These are phyloP conservation scores for Daldinia decipiens DNA, from an alignment of 495 filamentous ascomycete species.

Conservation along the genomic window DNA sequence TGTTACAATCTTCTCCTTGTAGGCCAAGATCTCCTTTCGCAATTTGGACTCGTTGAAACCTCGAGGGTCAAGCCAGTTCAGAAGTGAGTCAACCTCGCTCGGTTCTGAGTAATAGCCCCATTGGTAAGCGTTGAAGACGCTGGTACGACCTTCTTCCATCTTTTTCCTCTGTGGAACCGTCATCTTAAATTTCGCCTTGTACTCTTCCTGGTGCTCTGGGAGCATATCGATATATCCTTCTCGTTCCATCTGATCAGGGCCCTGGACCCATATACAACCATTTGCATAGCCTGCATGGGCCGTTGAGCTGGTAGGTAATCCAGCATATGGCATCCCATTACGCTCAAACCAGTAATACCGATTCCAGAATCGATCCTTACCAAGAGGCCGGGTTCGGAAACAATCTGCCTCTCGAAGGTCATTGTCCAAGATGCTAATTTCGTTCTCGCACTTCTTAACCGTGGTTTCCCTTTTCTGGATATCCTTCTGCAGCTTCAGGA, in stretches of 20 bases:
- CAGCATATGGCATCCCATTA: slow-evolving; percentile 96
- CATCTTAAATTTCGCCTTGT: slow-evolving; percentile 73
- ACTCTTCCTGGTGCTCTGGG: slow-evolving; percentile 70
- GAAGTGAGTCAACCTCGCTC: slow-evolving; percentile 75
- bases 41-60: slow-evolving; percentile 86
- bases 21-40: slow-evolving; percentile 81
- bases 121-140: slow-evolving; percentile 78
- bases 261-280: slow-evolving; percentile 94
- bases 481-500: slow-evolving; percentile 84
- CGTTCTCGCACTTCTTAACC: slow-evolving; percentile 81
- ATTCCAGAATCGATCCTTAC: slow-evolving; percentile 96
- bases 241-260: slow-evolving; percentile 88
- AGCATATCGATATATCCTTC: slow-evolving; percentile 79
- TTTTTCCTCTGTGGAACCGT: slow-evolving; percentile 87
- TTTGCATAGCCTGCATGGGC: slow-evolving; percentile 89
- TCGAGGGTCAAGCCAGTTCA: slow-evolving; percentile 87
- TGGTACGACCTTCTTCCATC: slow-evolving; percentile 84
- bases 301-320: slow-evolving; percentile 87
- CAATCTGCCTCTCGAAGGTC: slow-evolving; percentile 94
- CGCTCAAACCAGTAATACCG: slow-evolving; percentile 99
- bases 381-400: slow-evolving; percentile 85
- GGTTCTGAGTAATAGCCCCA: slow-evolving; percentile 93
- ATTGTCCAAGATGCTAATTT: slow-evolving; percentile 85
- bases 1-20: slow-evolving; percentile 77
- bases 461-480: slow-evolving; percentile 85